These are phyloP conservation scores for Myriangium duriaei DNA, from an alignment of 2,329 filamentous ascomycete genomes.

Conservation along the genomic window DNA sequence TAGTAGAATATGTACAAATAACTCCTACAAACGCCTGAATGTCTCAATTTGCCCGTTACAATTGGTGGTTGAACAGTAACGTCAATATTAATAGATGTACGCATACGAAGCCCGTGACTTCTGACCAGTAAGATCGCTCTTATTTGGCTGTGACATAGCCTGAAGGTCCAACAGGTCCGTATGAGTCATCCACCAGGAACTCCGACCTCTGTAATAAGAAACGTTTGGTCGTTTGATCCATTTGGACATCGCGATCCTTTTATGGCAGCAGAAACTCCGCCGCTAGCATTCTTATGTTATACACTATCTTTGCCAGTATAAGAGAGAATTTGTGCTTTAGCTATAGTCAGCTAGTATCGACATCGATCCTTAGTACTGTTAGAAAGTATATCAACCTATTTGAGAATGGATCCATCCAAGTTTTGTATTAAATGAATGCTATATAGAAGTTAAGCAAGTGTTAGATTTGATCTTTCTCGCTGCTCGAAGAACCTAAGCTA, in stretches of 20 bases:
- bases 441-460: background rate
- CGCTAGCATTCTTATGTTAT: conserved; percentile 10
- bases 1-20: no score
- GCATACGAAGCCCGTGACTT: no score
- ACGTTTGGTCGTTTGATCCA: conserved; percentile 11
- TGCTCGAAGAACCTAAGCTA: no score
- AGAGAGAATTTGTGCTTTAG: background rate
- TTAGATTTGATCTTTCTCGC: background rate
- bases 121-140: no score
- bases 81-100: no score
- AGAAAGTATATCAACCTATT: background rate
- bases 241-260: conserved; percentile 11
- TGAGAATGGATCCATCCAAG: background rate
- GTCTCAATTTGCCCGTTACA: no score
- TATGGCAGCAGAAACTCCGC: conserved; percentile 14
- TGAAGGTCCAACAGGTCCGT: no score
- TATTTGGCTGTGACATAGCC: no score
- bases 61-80: no score
- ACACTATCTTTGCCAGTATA: background rate
- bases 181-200: conserved; percentile 15
- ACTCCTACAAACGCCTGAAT: no score
- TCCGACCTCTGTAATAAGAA: conserved; percentile 12
- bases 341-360: background rate
- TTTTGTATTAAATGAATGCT: background rate
- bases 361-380: background rate